A percentile compares a stretch with the other conserved stretches of the same genome.
Evolutionary conservation across 495 filamentous ascomycete species (phyloP).

Genomic region (Friedmanniomyces endolithicus): DNA sequence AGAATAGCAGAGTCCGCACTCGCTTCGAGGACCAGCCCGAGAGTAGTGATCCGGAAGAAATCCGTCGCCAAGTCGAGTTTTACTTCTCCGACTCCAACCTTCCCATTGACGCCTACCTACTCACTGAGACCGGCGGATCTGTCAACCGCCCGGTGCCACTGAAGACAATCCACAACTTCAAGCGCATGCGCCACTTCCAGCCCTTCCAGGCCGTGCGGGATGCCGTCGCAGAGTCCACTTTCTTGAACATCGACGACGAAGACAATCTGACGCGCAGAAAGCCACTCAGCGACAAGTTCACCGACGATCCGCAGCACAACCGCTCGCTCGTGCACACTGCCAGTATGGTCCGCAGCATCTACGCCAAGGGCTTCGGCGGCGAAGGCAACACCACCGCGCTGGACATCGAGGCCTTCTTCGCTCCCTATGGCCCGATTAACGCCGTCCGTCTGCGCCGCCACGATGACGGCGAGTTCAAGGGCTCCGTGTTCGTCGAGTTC

Average conservation of each 20-base stretch:
- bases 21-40: conserved; percentile 28
- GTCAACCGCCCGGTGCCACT: conserved; percentile 70
- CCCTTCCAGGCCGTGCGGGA: conserved; percentile 67
- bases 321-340: conserved; percentile 46
- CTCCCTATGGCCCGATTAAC: conserved; percentile 62
- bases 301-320: conserved; percentile 33
- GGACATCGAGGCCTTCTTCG: conserved; percentile 86
- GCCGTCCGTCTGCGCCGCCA: conserved; percentile 78
- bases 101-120: conserved; percentile 73
- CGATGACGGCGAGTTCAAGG: conserved; percentile 60
- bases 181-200: conserved; percentile 87
- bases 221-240: conserved; percentile 61
- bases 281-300: conserved; percentile 40
- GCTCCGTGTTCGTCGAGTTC: conserved; percentile 91
- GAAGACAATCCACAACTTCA: conserved; percentile 65
- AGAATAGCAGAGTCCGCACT: neutral
- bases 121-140: conserved; percentile 57
- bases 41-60: conserved; percentile 60
- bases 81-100: conserved; percentile 95
- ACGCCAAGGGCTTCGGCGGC: conserved; percentile 80
- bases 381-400: conserved; percentile 70
- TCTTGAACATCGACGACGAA: conserved; percentile 50
- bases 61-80: conserved; percentile 87
- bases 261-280: conserved; percentile 66
- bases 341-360: conserved; percentile 49